phyloP scores from a whole-genome alignment of 139 green algal species.

The Chlamydomonas sp. region DNA sequence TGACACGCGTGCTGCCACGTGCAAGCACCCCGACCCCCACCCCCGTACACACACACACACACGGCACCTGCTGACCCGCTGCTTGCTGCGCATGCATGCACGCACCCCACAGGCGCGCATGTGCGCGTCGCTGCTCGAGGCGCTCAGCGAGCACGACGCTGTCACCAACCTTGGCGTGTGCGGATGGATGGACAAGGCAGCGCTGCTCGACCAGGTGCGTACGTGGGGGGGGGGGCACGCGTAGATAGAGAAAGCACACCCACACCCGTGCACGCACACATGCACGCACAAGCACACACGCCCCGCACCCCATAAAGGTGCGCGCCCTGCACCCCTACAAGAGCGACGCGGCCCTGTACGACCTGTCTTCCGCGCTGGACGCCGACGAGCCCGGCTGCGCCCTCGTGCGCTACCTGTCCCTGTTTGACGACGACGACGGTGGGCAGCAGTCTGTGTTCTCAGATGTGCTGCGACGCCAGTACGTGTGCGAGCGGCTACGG shows the following conservation, averaged over 20 bases:
- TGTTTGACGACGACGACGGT: background rate
- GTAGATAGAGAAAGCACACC: too few species aligned
- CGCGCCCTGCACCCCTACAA: too few species aligned
- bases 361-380: background rate
- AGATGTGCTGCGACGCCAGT: slow-evolving; percentile 1
- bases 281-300: too few species aligned
- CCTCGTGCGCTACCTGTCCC: background rate
- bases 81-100: background rate
- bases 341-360: background rate
- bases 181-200: slow-evolving; percentile 1
- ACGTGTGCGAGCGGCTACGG: background rate
- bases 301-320: too few species aligned
- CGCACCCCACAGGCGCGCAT: background rate
- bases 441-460: background rate
- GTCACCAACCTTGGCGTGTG: background rate
- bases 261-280: too few species aligned
- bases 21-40: too few species aligned
- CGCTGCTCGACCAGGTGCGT: background rate
- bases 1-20: too few species aligned
- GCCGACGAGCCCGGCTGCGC: background rate
- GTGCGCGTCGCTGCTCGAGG: background rate
- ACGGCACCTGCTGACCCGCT: too few species aligned
- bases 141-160: background rate
- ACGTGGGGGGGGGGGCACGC: too few species aligned
- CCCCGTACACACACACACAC: too few species aligned